Conservation (phyloP, 2,329 filamentous ascomycete genomes). For the Beauveria medogensis region DNA sequence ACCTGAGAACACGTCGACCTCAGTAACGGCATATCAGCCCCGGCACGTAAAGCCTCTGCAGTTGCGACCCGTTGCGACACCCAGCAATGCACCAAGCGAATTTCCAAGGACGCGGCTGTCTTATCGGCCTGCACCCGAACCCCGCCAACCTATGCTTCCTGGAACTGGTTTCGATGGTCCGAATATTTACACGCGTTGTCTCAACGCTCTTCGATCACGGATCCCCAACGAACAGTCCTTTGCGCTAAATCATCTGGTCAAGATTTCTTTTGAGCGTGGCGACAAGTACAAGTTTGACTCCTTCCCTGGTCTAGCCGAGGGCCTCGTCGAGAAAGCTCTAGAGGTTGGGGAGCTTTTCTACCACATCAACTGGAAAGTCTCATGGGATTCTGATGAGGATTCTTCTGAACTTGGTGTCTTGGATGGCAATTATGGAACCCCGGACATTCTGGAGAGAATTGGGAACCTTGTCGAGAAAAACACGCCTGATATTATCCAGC, state of each 20-base stretch:
- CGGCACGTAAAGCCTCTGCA: conserved; percentile 53
- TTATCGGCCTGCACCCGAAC: conserved; percentile 22
- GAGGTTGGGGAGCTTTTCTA: conserved; percentile 74
- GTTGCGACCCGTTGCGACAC: conserved; percentile 66
- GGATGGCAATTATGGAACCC: conserved; percentile 42
- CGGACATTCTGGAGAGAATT: conserved; percentile 57
- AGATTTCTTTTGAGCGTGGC: conserved; percentile 88
- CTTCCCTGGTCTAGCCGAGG: conserved; percentile 81
- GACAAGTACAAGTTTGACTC: conserved; percentile 95
- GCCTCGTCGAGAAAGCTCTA: conserved; percentile 75
- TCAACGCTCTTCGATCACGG: conserved; percentile 73
- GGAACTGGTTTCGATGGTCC: conserved; percentile 65
- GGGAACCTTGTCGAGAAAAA: conserved; percentile 50
- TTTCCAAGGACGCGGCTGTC: conserved; percentile 44
- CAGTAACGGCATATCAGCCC: conserved; percentile 64
- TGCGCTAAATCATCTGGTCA: conserved; percentile 85
- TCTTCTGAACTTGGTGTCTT: conserved; percentile 40
- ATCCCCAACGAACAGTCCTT: conserved; percentile 82
- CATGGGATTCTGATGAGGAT: conserved; percentile 51
- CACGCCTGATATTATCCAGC: conserved; percentile 62
- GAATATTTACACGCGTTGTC: conserved; percentile 85
- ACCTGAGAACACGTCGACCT: conserved; percentile 47
- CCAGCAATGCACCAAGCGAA: conserved; percentile 62
- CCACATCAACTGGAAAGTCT: conserved; percentile 71
- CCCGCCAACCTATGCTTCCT: conserved; percentile 44